Evolutionary conservation across 805 yeast species (phyloP), one percentile per base, ranked within the genome.

Genomic region (Zygotorulaspora danielsina): DNA sequence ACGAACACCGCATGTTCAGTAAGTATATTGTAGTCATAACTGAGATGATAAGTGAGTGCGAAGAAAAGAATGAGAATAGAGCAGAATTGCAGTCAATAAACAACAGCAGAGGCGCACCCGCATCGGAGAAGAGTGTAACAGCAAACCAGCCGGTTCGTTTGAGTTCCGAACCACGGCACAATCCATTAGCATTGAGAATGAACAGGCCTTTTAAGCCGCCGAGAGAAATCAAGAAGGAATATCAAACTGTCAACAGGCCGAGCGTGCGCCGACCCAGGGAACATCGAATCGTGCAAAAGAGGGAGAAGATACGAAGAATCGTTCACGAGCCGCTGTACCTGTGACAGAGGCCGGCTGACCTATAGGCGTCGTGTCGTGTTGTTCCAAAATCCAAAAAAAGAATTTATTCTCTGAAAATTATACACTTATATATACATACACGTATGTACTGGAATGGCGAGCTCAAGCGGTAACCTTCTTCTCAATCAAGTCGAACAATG

Each of bases 401-500:
- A 21, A 8, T 21, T 21, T 8, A 10, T 10, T 8, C 10, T 21
- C 10, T 25, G 24, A 31, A 36, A 19, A 36, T 34, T 30, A 37
- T 31, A 37, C 20, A 37, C 31, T 29, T 36, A 18, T 17, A 15
- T 30, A 37, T 16, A 25, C 10, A 22, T 4, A 19, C 12, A 32
- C 27, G 7, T 15, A n/a, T 7, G 25, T 20, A 19, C n/a, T 19
- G 13, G 26, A 3, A 24, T 21, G 15, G 16, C 25, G 22, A 6
- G 31, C 34, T 58, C 54, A 67, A 49, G 67, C 69, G 53, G 69
- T 59, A 49, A 79, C 68, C 64, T 72, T 79, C 55, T 73, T 65
- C 64, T 78, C 79, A 65, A 84, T 75, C 61, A 79, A 71, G 45
- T 73, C 67, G 66, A 79, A 69, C 64, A 93, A 77, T 41, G 96